Evolutionary conservation across 441 rosid species (phyloP).

Genomic region (Arabidopsis lyrata): DNA sequence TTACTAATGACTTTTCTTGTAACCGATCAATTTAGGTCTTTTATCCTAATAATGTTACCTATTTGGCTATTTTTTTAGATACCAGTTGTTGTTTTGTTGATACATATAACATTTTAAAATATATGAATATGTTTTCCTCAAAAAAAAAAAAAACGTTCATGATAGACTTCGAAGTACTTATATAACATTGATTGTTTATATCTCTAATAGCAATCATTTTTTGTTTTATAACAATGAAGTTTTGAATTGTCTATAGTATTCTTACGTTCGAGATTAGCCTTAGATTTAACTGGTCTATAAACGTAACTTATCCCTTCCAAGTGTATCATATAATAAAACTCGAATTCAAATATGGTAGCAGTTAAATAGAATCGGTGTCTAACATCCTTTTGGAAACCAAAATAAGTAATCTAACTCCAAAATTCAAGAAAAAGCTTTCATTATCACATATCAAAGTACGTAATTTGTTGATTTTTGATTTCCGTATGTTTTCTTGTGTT

Average conservation of each 20-base stretch:
- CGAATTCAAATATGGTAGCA: no score
- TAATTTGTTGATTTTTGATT: neutral
- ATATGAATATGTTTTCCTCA: neutral
- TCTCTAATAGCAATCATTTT: no score
- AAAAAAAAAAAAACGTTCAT: neutral
- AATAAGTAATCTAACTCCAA: neutral
- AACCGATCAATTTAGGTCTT: neutral
- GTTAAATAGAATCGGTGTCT: no score
- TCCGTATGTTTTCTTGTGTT: slow-evolving; percentile 7
- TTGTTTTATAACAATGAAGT: no score
- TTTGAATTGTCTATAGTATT: no score
- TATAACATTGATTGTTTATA: no score
- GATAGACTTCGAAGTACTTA: no score
- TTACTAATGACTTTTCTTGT: neutral
- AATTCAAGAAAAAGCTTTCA: slow-evolving; percentile 4
- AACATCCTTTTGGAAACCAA: neutral
- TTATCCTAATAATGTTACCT: neutral
- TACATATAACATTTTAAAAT: neutral
- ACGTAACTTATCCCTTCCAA: no score
- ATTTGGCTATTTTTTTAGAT: neutral
- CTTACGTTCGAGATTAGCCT: no score
- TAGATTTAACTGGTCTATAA: no score
- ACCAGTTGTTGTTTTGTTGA: neutral
- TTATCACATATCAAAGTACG: slow-evolving; percentile 3
- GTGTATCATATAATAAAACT: no score